Evolutionary conservation across 2,329 filamentous ascomycete species (phyloP).

Genomic region (Monosporascus ibericus): DNA sequence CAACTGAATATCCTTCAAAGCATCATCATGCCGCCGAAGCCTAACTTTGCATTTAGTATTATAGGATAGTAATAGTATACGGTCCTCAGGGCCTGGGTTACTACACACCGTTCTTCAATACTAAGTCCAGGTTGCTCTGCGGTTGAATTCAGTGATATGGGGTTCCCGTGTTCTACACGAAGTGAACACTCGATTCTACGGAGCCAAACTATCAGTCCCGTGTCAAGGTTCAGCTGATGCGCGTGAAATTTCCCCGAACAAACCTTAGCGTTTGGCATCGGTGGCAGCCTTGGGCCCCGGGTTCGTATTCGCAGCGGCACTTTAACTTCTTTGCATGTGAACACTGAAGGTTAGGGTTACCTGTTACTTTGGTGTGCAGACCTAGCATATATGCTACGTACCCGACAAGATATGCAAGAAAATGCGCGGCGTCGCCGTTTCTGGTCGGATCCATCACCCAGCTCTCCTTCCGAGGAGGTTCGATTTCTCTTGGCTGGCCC

Average conservation of each 20-base stretch:
- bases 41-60: conserved; percentile 8
- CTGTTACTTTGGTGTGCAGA: too few species aligned
- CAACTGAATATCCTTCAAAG: conserved; percentile 19
- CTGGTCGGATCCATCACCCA: conserved; percentile 5
- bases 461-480: conserved; percentile 4
- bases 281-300: conserved; percentile 19
- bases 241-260: neutral
- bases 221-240: neutral
- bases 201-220: conserved; percentile 3
- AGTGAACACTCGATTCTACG: conserved; percentile 22
- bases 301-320: conserved; percentile 24
- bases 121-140: conserved; percentile 6
- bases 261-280: conserved; percentile 24
- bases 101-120: conserved; percentile 20
- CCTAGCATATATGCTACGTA: neutral
- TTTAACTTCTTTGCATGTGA: conserved; percentile 15
- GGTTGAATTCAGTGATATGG: conserved; percentile 1
- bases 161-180: conserved; percentile 10
- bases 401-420: conserved; percentile 21
- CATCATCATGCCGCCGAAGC: conserved; percentile 20
- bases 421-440: conserved; percentile 23
- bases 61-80: too few species aligned
- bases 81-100: neutral
- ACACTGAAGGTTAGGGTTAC: neutral
- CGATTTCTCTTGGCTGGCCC: conserved; percentile 8